Percentiles rank a stretch among this genome's conserved stretches.
phyloP scores from a whole-genome alignment of 495 filamentous ascomycete genomes.

The Penicillium diatomitis region DNA sequence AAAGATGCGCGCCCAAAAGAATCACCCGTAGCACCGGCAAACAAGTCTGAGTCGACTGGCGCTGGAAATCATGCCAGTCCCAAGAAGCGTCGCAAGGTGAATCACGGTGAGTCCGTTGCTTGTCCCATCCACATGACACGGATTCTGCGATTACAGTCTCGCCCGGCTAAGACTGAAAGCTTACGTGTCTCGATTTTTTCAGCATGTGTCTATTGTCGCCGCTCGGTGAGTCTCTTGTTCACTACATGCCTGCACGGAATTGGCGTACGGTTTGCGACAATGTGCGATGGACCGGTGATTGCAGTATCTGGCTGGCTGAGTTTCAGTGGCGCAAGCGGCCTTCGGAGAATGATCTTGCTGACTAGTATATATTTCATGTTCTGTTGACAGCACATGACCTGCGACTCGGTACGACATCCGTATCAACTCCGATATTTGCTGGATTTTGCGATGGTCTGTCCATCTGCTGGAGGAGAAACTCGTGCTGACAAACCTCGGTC shows the following conservation, averaged over 20 bases:
- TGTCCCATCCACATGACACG: no score
- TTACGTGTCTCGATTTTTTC: conserved; percentile 15
- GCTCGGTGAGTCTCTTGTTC: conserved; percentile 68
- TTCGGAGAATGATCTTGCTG: no score
- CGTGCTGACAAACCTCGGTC: conserved; percentile 20
- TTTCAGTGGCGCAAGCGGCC: no score
- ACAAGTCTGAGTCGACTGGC: conserved; percentile 30
- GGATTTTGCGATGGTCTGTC: no score
- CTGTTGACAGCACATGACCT: conserved; percentile 88
- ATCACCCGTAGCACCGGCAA: conserved; percentile 22
- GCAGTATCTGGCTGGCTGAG: background rate
- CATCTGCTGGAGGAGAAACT: conserved; percentile 2
- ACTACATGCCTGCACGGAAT: background rate
- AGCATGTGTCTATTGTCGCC: conserved; percentile 99
- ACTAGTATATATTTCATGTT: no score
- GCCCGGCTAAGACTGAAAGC: no score
- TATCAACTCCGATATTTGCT: no score
- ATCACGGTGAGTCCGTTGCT: conserved; percentile 68
- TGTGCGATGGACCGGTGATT: background rate
- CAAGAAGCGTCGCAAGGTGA: conserved; percentile 98
- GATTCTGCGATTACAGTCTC: no score
- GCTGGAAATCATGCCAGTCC: conserved; percentile 47
- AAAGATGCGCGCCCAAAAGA: conserved; percentile 26
- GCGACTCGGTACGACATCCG: conserved; percentile 83
- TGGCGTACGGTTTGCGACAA: background rate